Conservation (phyloP, 1,139 yeast species). For the Yamadazyma diospyri region DNA sequence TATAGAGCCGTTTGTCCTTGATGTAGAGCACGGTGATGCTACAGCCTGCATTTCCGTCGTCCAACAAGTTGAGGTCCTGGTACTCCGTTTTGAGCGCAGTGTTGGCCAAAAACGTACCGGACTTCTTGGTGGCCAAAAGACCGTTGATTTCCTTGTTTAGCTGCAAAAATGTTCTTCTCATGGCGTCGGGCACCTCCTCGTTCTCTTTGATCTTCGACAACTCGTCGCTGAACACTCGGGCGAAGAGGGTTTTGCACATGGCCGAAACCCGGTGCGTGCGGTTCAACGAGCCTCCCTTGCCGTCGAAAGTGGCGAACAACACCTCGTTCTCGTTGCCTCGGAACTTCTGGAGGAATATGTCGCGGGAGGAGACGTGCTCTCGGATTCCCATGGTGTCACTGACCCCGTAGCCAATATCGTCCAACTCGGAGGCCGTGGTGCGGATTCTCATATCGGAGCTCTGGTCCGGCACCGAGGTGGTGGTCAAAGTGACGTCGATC, state of each 20-base stretch:
- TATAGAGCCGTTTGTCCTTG: slow-evolving; percentile 63
- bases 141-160: slow-evolving; percentile 75
- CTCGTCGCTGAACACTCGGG: slow-evolving; percentile 61
- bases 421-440: slow-evolving; percentile 83
- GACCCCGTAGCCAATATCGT: slow-evolving; percentile 82
- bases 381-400: slow-evolving; percentile 80
- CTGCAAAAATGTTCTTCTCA: slow-evolving; percentile 73
- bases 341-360: slow-evolving; percentile 82
- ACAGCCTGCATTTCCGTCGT: slow-evolving; percentile 82
- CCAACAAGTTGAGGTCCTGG: slow-evolving; percentile 37
- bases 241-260: slow-evolving; percentile 70
- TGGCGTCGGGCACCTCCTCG: slow-evolving; percentile 57
- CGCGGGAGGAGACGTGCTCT: slow-evolving; percentile 70
- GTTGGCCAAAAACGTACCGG: slow-evolving; percentile 23
- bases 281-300: slow-evolving; percentile 54
- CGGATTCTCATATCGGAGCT: slow-evolving; percentile 79
- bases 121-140: slow-evolving; percentile 34
- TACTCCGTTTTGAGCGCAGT: slow-evolving; percentile 38
- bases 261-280: slow-evolving; percentile 72
- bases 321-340: slow-evolving; percentile 75
- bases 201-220: slow-evolving; percentile 46
- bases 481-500: slow-evolving; percentile 92
- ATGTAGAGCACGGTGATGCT: slow-evolving; percentile 80
- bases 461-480: slow-evolving; percentile 85
- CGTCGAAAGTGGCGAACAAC: slow-evolving; percentile 83